phyloP scores from a whole-genome alignment of 441 rosid species.

The Bruguiera hainesii region DNA sequence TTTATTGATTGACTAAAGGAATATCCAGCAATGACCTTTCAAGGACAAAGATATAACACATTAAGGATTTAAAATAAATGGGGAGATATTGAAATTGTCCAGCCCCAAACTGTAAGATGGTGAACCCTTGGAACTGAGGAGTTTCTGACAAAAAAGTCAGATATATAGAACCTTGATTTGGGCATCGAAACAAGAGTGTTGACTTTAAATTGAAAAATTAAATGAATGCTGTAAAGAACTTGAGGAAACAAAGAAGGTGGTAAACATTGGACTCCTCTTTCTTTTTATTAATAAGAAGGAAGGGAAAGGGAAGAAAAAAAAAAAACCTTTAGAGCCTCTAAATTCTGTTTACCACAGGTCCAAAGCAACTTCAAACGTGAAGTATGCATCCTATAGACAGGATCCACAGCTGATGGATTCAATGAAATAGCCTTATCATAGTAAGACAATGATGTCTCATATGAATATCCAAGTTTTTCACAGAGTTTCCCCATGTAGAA shows the following conservation, averaged over 20 bases:
- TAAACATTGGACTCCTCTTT: neutral
- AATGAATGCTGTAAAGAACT: slow-evolving; percentile 5
- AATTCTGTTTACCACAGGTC: slow-evolving; percentile 60
- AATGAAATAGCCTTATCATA: slow-evolving; percentile 76
- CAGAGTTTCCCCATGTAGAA: slow-evolving; percentile 97
- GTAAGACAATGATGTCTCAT: slow-evolving; percentile 63
- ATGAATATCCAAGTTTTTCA: slow-evolving; percentile 84
- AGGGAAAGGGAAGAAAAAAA: neutral
- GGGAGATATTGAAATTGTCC: slow-evolving; percentile 10
- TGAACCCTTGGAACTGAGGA: slow-evolving; percentile 8
- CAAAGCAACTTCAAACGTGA: slow-evolving; percentile 90
- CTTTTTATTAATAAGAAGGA: slow-evolving; percentile 8
- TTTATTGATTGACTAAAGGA: slow-evolving; percentile 63
- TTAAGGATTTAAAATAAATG: neutral
- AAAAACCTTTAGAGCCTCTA: slow-evolving; percentile 76
- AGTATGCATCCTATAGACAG: slow-evolving; percentile 98
- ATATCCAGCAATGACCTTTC: slow-evolving; percentile 65
- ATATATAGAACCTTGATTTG: neutral
- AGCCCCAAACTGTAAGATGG: slow-evolving; percentile 15
- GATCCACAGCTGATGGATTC: slow-evolving; percentile 91
- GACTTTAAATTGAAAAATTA: too few relatives aligned
- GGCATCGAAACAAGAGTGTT: too few relatives aligned
- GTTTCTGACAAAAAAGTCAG: neutral
- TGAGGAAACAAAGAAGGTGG: neutral
- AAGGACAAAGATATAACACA: slow-evolving; percentile 19